Conservation (phyloP, 2,329 filamentous ascomycete species). For the Aspergillus glaucus region DNA sequence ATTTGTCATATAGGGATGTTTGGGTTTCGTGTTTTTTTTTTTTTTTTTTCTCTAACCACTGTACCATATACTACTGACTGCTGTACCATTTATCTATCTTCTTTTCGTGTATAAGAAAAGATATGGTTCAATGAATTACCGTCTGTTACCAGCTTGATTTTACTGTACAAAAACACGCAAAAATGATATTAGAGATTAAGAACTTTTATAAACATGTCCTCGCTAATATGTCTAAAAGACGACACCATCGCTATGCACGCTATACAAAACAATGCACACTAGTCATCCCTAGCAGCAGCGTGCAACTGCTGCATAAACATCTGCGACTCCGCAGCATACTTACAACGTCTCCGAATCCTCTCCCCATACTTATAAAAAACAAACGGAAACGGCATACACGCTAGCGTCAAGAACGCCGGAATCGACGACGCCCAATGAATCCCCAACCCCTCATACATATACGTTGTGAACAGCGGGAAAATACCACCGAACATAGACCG, state of each 20-base stretch:
- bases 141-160: no score
- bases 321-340: neutral
- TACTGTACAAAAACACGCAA: no score
- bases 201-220: no score
- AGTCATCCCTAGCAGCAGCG: neutral
- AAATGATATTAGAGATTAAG: no score
- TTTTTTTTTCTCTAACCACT: neutral
- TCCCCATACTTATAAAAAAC: constrained; percentile 22
- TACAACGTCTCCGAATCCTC: neutral
- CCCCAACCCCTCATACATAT: constrained; percentile 20
- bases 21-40: neutral
- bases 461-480: constrained; percentile 22
- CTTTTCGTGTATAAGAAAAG: neutral
- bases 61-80: neutral
- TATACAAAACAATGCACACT: neutral
- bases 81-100: neutral
- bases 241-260: neutral
- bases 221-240: neutral
- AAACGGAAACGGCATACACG: constrained; percentile 21
- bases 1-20: neutral
- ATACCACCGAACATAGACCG: constrained; percentile 21
- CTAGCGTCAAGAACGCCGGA: constrained; percentile 19
- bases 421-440: constrained; percentile 22
- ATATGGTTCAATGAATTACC: neutral
- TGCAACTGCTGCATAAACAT: neutral